phyloP scores from a whole-genome alignment of 805 yeast genomes.

The Candida railenensis region DNA sequence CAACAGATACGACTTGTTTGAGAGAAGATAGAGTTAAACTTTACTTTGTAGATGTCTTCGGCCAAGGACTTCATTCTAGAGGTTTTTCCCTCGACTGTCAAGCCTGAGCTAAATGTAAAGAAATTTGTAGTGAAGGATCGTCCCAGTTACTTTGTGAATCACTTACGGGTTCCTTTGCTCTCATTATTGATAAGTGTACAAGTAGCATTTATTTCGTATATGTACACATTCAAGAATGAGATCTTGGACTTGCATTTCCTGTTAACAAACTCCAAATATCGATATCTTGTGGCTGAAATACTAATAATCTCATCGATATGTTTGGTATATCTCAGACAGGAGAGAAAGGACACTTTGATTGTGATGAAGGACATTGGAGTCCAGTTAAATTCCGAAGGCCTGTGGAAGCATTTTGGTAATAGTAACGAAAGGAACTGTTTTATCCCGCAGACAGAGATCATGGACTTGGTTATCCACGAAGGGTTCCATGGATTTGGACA shows the following conservation, averaged over 20 bases:
- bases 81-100: neutral
- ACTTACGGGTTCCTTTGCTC: constrained; percentile 16
- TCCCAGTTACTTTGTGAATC: constrained; percentile 10
- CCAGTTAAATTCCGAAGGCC: constrained; percentile 36
- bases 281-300: neutral
- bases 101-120: constrained; percentile 8
- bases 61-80: constrained; percentile 2
- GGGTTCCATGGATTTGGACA: constrained; percentile 66
- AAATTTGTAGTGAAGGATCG: constrained; percentile 5
- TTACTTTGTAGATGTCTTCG: constrained; percentile 11
- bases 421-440: constrained; percentile 34
- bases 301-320: neutral
- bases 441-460: constrained; percentile 54
- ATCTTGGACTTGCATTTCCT: constrained; percentile 5
- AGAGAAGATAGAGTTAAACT: too few relatives aligned
- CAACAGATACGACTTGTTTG: too few relatives aligned
- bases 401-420: constrained; percentile 16
- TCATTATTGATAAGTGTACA: constrained; percentile 6
- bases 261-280: neutral
- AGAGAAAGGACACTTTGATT: constrained; percentile 41
- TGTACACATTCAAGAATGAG: neutral
- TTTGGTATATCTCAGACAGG: constrained; percentile 24
- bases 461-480: constrained; percentile 72
- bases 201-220: constrained; percentile 1
- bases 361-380: constrained; percentile 48